These are phyloP conservation scores for Trichoderma virens DNA, from an alignment of 495 filamentous ascomycete genomes.

Conservation along the genomic window DNA sequence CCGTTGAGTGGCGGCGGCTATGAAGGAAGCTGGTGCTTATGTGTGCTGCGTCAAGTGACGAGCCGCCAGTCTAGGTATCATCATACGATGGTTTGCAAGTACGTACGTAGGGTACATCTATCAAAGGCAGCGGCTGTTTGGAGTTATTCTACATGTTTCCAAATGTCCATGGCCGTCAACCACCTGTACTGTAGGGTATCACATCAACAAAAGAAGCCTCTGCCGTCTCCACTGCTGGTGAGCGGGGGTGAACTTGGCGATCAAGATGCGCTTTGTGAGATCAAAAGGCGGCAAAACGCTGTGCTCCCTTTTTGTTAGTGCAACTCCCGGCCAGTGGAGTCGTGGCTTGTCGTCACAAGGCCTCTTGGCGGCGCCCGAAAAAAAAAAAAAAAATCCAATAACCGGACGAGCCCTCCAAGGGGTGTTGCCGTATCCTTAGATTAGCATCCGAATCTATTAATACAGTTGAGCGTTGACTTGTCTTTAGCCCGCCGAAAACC, in stretches of 20 bases:
- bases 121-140: too few relatives aligned
- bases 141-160: too few relatives aligned
- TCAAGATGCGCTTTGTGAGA: neutral
- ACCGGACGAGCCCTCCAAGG: too few relatives aligned
- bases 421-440: too few relatives aligned
- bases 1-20: neutral
- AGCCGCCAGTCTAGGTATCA: too few relatives aligned
- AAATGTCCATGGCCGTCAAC: too few relatives aligned
- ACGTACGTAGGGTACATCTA: too few relatives aligned
- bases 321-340: constrained; percentile 3
- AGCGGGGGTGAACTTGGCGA: neutral
- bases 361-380: neutral
- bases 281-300: neutral
- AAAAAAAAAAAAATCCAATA: too few relatives aligned
- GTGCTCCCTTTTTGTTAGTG: neutral
- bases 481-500: too few relatives aligned
- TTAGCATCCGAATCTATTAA: too few relatives aligned
- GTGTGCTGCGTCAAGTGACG: neutral
- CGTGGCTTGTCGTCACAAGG: constrained; percentile 5
- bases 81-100: too few relatives aligned
- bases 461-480: too few relatives aligned
- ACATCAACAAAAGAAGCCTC: neutral
- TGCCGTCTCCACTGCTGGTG: neutral
- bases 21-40: neutral
- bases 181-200: neutral